These are phyloP conservation scores for Irpex rosettiformis DNA, from an alignment of 1,284 basidiomycete species.

Conservation along the genomic window DNA sequence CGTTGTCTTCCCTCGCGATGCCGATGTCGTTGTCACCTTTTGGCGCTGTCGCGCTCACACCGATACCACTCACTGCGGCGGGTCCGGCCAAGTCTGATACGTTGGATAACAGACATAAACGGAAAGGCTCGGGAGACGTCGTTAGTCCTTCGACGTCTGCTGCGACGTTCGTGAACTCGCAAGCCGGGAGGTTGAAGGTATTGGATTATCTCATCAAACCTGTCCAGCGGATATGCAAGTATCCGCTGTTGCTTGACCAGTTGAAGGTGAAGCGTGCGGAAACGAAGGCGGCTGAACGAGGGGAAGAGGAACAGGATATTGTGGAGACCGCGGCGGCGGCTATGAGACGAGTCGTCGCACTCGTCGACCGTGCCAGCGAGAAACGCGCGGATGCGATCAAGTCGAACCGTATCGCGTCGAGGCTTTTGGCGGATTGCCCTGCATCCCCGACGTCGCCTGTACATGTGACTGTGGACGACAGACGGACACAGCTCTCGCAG, in stretches of 20 bases:
- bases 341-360: constrained; percentile 58
- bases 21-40: constrained; percentile 5
- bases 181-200: constrained; percentile 50
- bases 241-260: constrained; percentile 83
- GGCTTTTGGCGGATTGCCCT: constrained; percentile 38
- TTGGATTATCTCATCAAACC: constrained; percentile 89
- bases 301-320: constrained; percentile 7
- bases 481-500: constrained; percentile 32
- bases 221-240: constrained; percentile 87
- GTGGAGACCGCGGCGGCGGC: constrained; percentile 44
- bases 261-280: constrained; percentile 40
- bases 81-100: constrained; percentile 10
- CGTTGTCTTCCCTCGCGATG: constrained; percentile 1
- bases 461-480: constrained; percentile 9
- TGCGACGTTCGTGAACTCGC: constrained; percentile 13
- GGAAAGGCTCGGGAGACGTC: constrained; percentile 11
- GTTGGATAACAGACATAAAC: constrained; percentile 8
- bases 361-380: constrained; percentile 49
- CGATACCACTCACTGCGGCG: constrained; percentile 3
- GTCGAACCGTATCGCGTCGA: constrained; percentile 65
- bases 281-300: not conserved
- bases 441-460: constrained; percentile 12
- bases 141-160: not conserved
- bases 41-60: not conserved
- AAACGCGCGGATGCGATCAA: constrained; percentile 56